Base-by-base conservation (phyloP, 2,329 filamentous ascomycete species). In the Colletotrichum chrysophilum region DNA sequence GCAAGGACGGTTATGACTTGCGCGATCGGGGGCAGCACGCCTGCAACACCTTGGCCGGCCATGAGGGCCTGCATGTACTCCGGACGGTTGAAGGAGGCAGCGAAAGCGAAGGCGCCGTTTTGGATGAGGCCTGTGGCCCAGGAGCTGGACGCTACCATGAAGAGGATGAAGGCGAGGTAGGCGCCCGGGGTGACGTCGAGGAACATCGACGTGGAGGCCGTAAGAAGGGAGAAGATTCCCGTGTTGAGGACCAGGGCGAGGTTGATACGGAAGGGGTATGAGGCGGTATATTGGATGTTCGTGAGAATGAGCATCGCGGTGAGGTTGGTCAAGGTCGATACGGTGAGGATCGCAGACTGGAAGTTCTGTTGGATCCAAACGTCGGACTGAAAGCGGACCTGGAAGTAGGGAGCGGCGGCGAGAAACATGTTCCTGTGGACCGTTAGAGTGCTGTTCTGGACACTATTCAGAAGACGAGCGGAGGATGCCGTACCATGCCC, bases 1-100 rank as follows among this genome's bases (percentile, higher is more conserved):
- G 92, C 90, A 13, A 98, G 88, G 14, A 98, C 96, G 2, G 95
- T 94, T 60, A 94, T 84, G 79, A 98, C 96, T 84, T 98, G 96
- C 2, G 95, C 95, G 64, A 98, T 89, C 64, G 95, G 93, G 0
- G 97, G 97, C 5, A 98, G 87, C 12, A 99, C 96, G 34, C 97
- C 97, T 1, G 97, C 96, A 5, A 99, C 89, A 36, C 93, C 96
- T 84, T 99, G 97, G 2, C 97, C 97, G 4, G 94, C 93, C 96
- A 99, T 98, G 84, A 98, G 96, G 28, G 94, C 96, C 85, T 98
- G 96, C 71, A 95, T 98, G 84, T 98, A 99, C 84, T 97, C 95
- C 24, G 94, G 91, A 67, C 94, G 89, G 43, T 93, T 95, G 81
- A 98, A 98, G 68, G 95, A 93, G 5, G 94, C 92, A 4, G 95